phyloP scores from a whole-genome alignment of 2,329 filamentous ascomycete species.

The Truncatella angustata region DNA sequence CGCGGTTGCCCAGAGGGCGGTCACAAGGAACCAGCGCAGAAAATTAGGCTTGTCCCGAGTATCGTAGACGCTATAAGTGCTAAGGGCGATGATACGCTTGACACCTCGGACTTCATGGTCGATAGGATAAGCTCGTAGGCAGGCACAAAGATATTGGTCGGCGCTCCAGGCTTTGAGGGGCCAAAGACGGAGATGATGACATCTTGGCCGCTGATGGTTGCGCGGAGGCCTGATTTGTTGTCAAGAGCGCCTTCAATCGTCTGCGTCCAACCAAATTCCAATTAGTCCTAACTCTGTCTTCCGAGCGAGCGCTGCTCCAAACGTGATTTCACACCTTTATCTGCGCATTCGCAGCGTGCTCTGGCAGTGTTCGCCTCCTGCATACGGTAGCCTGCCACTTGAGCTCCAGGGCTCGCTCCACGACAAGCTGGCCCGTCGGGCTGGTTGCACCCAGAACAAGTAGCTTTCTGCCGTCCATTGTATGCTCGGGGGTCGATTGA shows the following conservation, averaged over 20 bases:
- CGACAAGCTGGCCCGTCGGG: not conserved
- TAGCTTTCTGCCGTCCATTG: not conserved
- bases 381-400: not conserved
- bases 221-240: not conserved
- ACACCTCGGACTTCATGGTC: slow-evolving; percentile 9
- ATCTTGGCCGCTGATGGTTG: not conserved
- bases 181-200: not conserved
- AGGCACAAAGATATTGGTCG: not conserved
- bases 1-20: slow-evolving; percentile 1
- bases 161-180: not conserved
- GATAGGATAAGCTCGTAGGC: not conserved
- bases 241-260: not conserved
- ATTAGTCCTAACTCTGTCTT: too few relatives aligned
- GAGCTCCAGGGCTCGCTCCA: not conserved
- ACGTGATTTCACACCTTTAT: not conserved
- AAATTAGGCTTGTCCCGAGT: slow-evolving; percentile 7
- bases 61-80: slow-evolving; percentile 10
- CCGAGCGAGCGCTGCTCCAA: too few relatives aligned
- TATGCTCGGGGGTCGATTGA: too few relatives aligned
- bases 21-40: slow-evolving; percentile 5
- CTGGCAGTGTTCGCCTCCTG: not conserved
- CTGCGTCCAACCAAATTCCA: too few relatives aligned
- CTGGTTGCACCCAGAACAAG: not conserved
- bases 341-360: not conserved
- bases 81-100: slow-evolving; percentile 11